Evolutionary conservation across 305 asterid genomes (phyloP).

Genomic region (Fraxinus sp.): DNA sequence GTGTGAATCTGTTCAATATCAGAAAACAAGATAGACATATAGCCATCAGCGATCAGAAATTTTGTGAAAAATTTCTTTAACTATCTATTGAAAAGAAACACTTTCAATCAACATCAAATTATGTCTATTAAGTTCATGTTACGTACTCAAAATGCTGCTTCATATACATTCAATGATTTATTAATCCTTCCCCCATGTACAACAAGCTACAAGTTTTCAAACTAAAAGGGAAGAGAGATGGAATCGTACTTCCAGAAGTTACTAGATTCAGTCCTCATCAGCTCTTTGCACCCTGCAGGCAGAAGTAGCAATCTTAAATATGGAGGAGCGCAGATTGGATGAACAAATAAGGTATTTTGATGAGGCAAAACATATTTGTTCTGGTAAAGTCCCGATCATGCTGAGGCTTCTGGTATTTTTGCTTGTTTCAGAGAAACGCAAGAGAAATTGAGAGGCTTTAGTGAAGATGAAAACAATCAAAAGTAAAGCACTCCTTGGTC

Average conservation of each 20-base stretch:
- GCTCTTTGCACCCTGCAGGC: constrained; percentile 50
- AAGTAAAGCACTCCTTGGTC: constrained; percentile 33
- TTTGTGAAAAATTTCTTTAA: background rate
- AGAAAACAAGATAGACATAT: background rate
- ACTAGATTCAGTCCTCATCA: background rate
- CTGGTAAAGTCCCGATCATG: background rate
- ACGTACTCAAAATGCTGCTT: background rate
- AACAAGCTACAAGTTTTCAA: background rate
- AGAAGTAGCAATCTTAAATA: constrained; percentile 60
- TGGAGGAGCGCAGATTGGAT: constrained; percentile 70
- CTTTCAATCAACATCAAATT: background rate
- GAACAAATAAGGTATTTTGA: constrained; percentile 63
- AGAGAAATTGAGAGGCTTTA: constrained; percentile 53
- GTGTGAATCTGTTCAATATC: background rate
- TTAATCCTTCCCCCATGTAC: background rate
- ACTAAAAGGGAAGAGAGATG: background rate
- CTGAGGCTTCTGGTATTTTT: constrained; percentile 18
- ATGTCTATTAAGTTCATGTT: background rate
- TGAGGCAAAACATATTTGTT: background rate
- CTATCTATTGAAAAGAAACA: background rate
- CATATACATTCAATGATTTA: background rate
- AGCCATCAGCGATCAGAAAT: background rate
- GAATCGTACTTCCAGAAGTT: background rate
- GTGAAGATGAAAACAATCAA: constrained; percentile 67
- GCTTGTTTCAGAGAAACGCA: constrained; percentile 58